A percentile compares a stretch with the other conserved stretches of the same genome.
These are phyloP conservation scores for Hypoxylon fragiforme DNA, from an alignment of 495 filamentous ascomycete genomes.

Conservation along the genomic window DNA sequence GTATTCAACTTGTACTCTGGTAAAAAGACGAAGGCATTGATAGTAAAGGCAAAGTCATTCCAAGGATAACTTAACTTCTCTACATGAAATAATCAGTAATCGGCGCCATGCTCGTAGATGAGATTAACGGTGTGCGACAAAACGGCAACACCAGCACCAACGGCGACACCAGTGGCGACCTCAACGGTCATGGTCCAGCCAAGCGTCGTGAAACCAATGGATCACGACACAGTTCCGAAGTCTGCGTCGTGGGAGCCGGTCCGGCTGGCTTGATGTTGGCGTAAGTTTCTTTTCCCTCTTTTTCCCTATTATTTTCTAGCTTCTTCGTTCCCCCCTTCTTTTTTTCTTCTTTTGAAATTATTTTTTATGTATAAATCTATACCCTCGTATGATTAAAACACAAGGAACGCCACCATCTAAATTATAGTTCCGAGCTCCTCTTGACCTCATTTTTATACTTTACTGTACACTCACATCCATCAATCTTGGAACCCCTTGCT, in stretches of 20 bases:
- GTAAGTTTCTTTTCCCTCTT: slow-evolving; percentile 40
- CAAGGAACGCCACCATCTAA: too few species aligned
- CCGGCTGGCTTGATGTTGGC: slow-evolving; percentile 73
- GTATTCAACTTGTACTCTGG: slow-evolving; percentile 7
- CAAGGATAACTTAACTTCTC: neutral
- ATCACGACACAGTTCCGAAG: slow-evolving; percentile 48
- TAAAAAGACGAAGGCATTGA: too few species aligned
- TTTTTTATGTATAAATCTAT: neutral
- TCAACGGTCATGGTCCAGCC: slow-evolving; percentile 27
- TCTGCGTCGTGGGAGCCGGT: slow-evolving; percentile 71
- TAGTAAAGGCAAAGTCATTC: neutral
- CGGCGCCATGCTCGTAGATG: slow-evolving; percentile 28
- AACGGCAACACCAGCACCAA: slow-evolving; percentile 27
- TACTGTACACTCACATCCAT: too few species aligned
- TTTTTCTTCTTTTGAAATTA: neutral
- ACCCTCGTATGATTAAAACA: neutral
- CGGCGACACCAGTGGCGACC: slow-evolving; percentile 27
- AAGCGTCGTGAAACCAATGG: slow-evolving; percentile 35
- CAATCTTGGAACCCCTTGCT: slow-evolving; percentile 3
- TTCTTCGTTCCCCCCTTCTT: neutral
- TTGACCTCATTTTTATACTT: too few species aligned
- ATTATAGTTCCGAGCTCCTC: too few species aligned
- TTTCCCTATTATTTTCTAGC: neutral
- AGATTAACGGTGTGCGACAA: slow-evolving; percentile 32
- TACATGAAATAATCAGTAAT: slow-evolving; percentile 21